Evolutionary conservation across 768 basidiomycete species (phyloP).

Genomic region (Hericium rajendrae): DNA sequence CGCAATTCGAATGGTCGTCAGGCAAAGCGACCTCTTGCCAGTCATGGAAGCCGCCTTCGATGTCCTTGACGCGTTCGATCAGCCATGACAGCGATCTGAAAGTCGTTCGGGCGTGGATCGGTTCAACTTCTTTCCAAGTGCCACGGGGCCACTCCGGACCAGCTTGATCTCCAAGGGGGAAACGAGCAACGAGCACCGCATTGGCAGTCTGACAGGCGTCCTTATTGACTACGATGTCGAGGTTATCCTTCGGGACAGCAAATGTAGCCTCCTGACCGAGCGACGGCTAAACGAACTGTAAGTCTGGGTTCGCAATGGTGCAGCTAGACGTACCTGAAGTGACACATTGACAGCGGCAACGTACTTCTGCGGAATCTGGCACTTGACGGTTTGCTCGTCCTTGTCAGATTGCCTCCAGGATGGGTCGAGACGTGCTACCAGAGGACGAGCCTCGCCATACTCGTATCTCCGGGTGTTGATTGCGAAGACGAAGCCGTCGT

Average conservation of each 20-base stretch:
- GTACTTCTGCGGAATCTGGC: constrained; percentile 62
- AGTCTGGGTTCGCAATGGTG: background rate
- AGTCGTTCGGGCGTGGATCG: constrained; percentile 72
- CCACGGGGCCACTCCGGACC: constrained; percentile 73
- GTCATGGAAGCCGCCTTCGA: constrained; percentile 49
- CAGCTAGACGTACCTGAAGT: constrained; percentile 38
- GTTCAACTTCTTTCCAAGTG: constrained; percentile 74
- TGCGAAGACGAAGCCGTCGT: constrained; percentile 83
- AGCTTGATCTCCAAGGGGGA: constrained; percentile 61
- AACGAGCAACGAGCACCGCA: constrained; percentile 69
- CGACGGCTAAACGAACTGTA: background rate
- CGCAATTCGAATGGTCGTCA: constrained; percentile 45
- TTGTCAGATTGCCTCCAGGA: constrained; percentile 68
- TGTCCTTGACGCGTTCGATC: constrained; percentile 69
- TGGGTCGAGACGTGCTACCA: constrained; percentile 63
- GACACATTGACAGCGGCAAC: constrained; percentile 34
- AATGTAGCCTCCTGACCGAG: constrained; percentile 47
- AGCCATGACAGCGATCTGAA: constrained; percentile 85
- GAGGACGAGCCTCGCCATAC: constrained; percentile 71
- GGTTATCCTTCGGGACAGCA: constrained; percentile 46
- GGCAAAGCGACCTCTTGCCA: constrained; percentile 56
- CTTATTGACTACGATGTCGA: constrained; percentile 41
- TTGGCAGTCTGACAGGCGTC: constrained; percentile 68
- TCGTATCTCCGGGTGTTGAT: constrained; percentile 69
- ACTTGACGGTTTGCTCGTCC: constrained; percentile 40